These are phyloP conservation scores for Rhizopus microsporus DNA, from an alignment of 371 early-diverging fungal species.

Conservation along the genomic window DNA sequence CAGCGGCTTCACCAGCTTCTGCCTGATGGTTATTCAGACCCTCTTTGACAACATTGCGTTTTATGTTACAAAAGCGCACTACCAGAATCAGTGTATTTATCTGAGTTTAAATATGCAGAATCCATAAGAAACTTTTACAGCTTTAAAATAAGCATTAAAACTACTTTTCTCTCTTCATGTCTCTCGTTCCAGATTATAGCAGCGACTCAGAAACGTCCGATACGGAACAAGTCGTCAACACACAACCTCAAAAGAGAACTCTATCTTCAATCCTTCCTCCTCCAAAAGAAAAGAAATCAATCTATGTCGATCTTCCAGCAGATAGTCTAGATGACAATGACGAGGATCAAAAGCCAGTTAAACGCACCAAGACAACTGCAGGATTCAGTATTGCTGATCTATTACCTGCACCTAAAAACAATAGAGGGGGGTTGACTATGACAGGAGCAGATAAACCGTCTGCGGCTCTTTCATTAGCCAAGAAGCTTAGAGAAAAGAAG, in stretches of 20 bases:
- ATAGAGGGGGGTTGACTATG: not conserved
- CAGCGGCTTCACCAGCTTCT: too few relatives aligned
- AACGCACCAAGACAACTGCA: conserved; percentile 23
- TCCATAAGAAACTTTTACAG: too few relatives aligned
- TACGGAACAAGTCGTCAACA: conserved; percentile 3
- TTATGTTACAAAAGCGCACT: too few relatives aligned
- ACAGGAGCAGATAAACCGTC: conserved; percentile 19
- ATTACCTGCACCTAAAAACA: conserved; percentile 37
- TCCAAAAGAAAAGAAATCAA: conserved; percentile 22
- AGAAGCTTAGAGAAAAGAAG: conserved; percentile 17
- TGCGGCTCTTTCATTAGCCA: conserved; percentile 10
- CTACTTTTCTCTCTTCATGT: conserved; percentile 14
- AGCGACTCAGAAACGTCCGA: conserved; percentile 30
- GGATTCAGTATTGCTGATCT: conserved; percentile 31
- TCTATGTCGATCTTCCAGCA: conserved; percentile 36
- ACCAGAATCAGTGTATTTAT: too few relatives aligned
- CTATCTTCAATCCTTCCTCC: conserved; percentile 14
- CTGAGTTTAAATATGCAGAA: too few relatives aligned
- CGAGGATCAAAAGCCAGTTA: conserved; percentile 16
- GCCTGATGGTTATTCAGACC: too few relatives aligned
- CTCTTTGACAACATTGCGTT: too few relatives aligned
- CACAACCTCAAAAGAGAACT: conserved; percentile 11
- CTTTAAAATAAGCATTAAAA: not conserved
- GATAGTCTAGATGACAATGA: conserved; percentile 20
- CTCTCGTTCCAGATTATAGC: conserved; percentile 25